phyloP scores from a whole-genome alignment of 208 protist genomes.

The Leishmania turanica region DNA sequence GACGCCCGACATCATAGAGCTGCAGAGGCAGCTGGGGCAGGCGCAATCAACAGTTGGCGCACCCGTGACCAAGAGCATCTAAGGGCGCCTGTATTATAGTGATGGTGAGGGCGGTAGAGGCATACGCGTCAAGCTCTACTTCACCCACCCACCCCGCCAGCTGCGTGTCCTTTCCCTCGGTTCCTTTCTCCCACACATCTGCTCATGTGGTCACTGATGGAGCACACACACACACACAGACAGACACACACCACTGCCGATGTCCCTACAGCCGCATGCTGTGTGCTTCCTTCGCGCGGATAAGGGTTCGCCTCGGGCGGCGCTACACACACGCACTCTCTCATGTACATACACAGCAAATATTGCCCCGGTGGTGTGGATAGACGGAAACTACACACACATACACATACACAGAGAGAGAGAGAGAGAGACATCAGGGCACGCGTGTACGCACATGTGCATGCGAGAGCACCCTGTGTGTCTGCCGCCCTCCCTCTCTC shows the following conservation, averaged over 20 bases:
- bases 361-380: not conserved
- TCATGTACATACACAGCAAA: not conserved
- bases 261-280: not conserved
- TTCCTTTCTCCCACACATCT: not conserved
- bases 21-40: constrained; percentile 77
- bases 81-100: not conserved
- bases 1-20: constrained; percentile 85
- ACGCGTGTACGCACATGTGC: not conserved
- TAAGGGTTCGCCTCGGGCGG: not conserved
- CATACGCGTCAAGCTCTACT: not conserved
- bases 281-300: not conserved
- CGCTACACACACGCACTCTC: not conserved
- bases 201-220: not conserved
- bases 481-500: too few relatives aligned
- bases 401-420: not conserved
- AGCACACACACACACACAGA: not conserved
- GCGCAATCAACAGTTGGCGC: not conserved
- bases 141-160: too few relatives aligned
- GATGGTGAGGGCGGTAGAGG: not conserved
- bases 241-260: not conserved
- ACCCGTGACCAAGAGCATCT: not conserved
- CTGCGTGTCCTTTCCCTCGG: not conserved
- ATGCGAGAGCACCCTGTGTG: too few relatives aligned
- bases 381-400: not conserved
- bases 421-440: not conserved